Evolutionary conservation across 495 filamentous ascomycete genomes (phyloP).

Genomic region (Penicillium turbatum): DNA sequence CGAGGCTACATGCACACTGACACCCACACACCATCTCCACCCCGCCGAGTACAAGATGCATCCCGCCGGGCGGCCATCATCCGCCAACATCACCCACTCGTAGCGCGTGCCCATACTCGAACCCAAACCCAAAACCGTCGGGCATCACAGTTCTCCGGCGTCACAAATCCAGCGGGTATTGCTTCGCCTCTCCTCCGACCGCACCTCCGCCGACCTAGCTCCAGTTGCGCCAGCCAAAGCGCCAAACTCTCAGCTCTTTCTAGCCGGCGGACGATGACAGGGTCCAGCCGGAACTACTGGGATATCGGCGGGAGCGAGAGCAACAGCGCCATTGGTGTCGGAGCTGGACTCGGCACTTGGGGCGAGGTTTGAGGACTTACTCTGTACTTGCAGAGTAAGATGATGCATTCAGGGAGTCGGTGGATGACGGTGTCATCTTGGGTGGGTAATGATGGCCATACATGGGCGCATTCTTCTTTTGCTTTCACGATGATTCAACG

Average conservation of each 20-base stretch:
- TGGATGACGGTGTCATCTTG: neutral
- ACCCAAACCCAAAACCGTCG: slow-evolving; percentile 47
- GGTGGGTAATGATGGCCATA: neutral
- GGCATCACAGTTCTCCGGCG: slow-evolving; percentile 45
- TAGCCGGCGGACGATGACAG: slow-evolving; percentile 48
- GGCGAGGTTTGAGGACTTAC: slow-evolving; percentile 56
- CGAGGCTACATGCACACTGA: slow-evolving; percentile 36
- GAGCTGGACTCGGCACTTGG: slow-evolving; percentile 66
- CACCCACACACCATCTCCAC: slow-evolving; percentile 30
- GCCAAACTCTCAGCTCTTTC: slow-evolving; percentile 57
- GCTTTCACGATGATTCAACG: neutral
- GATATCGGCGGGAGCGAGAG: slow-evolving; percentile 78
- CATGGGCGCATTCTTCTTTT: neutral
- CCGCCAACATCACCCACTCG: slow-evolving; percentile 78
- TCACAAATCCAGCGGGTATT: slow-evolving; percentile 43
- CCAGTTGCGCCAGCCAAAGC: slow-evolving; percentile 77
- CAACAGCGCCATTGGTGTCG: slow-evolving; percentile 59
- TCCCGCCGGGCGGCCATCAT: slow-evolving; percentile 78
- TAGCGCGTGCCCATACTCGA: slow-evolving; percentile 52
- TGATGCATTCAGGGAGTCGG: neutral
- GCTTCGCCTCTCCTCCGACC: slow-evolving; percentile 38
- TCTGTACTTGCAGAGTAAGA: neutral
- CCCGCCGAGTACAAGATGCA: slow-evolving; percentile 52
- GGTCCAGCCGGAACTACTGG: slow-evolving; percentile 78
- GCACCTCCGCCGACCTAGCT: slow-evolving; percentile 51